Evolutionary conservation across 305 asterid species (phyloP), one percentile per base, ranked within the genome.

Genomic region (Stenogyne calaminthoides): DNA sequence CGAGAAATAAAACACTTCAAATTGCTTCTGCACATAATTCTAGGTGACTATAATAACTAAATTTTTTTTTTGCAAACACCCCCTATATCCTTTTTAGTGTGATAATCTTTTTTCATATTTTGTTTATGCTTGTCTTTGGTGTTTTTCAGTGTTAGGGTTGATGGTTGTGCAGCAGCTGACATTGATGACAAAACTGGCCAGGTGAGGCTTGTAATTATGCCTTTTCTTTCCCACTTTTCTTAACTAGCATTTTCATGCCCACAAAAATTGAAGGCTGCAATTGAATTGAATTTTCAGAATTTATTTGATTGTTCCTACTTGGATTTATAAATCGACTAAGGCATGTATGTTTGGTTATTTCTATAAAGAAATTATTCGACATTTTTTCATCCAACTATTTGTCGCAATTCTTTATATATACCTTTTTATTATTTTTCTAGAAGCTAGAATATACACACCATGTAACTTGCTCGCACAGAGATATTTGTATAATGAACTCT

Each of bases 181-280:
- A 69, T 36, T 52, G 90, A 87, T 68, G 82, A 81, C 36, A 87
- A 85, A 81, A 76, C 77, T 72, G 78, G 72, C 75, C 98, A 93
- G 97, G 98, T 91, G 79, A 84, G 81, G 63, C 74, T 64, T 55
- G 29, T 64, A 57, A 62, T 56, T 75, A 56, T 61, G 54, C 61
- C 12, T 60, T 61, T 49, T 25, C 34, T 70, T 54, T 58, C 20
- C 68, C 7, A 12, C 40, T 32, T 34, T 61, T 18, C 60, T 8
- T 19, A 20, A 16, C 27, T 11, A 34, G 46, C 19, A 62, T n/a
- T 72, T 51, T 39, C 32, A 36, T 36, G 14, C 25, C 15, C 9
- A 1, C 18, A 15, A 61, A 60, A 59, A 58, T 42, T 55, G 64
- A 54, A 42, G 57, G 25, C 56, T 37, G 40, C 51, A 42, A 42